These are phyloP conservation scores for Trichomonas tenax DNA, from an alignment of 208 protist species.

Conservation along the genomic window DNA sequence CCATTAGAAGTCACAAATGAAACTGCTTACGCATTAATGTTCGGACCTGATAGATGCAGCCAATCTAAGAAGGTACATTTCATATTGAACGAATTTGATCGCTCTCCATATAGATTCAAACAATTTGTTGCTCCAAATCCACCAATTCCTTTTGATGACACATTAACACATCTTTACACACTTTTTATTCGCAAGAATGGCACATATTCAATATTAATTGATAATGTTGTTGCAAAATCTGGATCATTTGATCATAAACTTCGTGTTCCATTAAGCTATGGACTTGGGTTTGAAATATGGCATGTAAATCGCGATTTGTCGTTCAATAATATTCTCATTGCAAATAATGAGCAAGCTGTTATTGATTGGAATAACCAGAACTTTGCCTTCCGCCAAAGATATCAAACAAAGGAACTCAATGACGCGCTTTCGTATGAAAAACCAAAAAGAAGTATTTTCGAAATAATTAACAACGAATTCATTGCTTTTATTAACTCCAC, in stretches of 20 bases:
- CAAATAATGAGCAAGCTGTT: neutral
- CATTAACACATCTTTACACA: neutral
- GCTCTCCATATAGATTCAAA: neutral
- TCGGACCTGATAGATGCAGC: conserved; percentile 45
- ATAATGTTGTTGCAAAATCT: neutral
- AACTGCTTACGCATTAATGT: conserved; percentile 43
- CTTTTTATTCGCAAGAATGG: neutral
- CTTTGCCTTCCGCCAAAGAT: neutral
- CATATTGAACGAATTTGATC: conserved; percentile 35
- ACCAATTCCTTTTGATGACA: neutral
- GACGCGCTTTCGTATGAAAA: neutral
- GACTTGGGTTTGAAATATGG: conserved; percentile 12
- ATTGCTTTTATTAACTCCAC: neutral
- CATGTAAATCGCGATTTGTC: neutral
- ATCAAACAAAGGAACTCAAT: neutral
- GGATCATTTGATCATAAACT: conserved; percentile 26
- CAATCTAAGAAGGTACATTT: conserved; percentile 34
- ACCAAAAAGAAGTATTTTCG: neutral
- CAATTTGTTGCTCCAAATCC: conserved; percentile 21
- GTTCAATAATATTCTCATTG: neutral
- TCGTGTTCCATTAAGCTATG: neutral
- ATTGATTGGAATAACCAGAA: neutral
- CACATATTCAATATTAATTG: neutral
- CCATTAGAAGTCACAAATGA: neutral
- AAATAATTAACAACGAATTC: neutral